Evolutionary conservation across 2,329 filamentous ascomycete species (phyloP), one percentile per base, ranked within the genome.

Genomic region (Cladophialophora bantiana): DNA sequence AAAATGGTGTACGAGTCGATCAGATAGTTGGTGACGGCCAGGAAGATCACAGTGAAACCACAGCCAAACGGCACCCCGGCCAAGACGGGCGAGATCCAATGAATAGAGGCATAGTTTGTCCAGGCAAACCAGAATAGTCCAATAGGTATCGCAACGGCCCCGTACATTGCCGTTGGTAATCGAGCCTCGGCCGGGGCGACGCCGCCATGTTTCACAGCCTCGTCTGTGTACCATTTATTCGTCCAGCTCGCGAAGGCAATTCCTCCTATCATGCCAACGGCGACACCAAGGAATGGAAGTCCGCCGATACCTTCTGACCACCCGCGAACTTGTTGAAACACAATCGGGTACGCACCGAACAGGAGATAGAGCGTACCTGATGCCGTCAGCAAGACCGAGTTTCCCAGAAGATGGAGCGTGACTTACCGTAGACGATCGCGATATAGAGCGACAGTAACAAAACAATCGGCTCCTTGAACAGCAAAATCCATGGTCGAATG

Each of bases 391-490:
- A 89, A 76, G 97, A 12, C 15, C 15, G 5, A 15, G 15, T 15
- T n/a, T 96, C 73, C 84, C 82, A 69, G 83, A 84, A 40, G 84
- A 76, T 7, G 63, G 53, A 68, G 70, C 10, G 73, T 83, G 81
- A 76, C 15, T 82, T 80, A 42, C 83, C 81, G 61, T 85, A 86
- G 4, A 83, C 77, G 61, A 86, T 80, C 0, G 84, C 80, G 63
- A 85, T 80, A 70, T 85, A 85, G 32, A 91, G 80, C 42, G 85
- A 86, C 2, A 88, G 81, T 9, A 90, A 79, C 10, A 90, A 75
- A 31, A 90, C 87, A 69, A 91, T 92, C 1, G 90, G 90, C 74
- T 92, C 90, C 64, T 80, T 80, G 80, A 92, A 89, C 7, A 92
- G 83, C 60, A 92, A 83, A 54, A 89, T 80, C 88, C 89, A 90